A percentile compares a stretch with the other conserved stretches of the same genome.
These are phyloP conservation scores for Xerocomellus amylosporus DNA, from an alignment of 768 basidiomycete genomes.

Conservation along the genomic window DNA sequence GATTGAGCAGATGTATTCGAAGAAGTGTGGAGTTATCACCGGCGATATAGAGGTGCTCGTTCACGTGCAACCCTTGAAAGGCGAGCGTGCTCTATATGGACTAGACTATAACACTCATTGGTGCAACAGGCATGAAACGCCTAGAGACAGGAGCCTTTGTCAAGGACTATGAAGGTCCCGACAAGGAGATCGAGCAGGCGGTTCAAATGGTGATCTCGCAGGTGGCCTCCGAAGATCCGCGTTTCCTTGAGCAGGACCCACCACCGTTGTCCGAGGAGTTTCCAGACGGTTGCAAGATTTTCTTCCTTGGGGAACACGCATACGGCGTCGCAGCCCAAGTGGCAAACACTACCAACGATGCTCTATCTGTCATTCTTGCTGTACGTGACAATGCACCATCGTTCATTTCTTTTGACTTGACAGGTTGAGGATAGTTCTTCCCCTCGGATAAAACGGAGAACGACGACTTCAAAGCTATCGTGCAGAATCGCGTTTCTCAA, in stretches of 20 bases:
- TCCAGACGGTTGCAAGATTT: slow-evolving; percentile 85
- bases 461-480: slow-evolving; percentile 70
- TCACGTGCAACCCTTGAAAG: slow-evolving; percentile 90
- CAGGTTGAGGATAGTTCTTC: slow-evolving; percentile 61
- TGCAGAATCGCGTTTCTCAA: slow-evolving; percentile 45
- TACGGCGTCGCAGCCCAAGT: slow-evolving; percentile 97
- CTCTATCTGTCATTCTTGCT: slow-evolving; percentile 83
- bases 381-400: slow-evolving; percentile 40
- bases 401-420: slow-evolving; percentile 1
- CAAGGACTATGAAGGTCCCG: slow-evolving; percentile 85
- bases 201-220: slow-evolving; percentile 81
- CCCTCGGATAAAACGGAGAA: slow-evolving; percentile 80
- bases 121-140: slow-evolving; percentile 72
- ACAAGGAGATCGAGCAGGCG: slow-evolving; percentile 83
- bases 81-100: slow-evolving; percentile 37
- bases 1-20: slow-evolving; percentile 84
- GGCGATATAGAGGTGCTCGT: slow-evolving; percentile 77
- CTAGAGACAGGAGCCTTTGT: slow-evolving; percentile 87
- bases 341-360: slow-evolving; percentile 60
- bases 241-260: slow-evolving; percentile 76
- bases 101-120: background rate
- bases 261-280: slow-evolving; percentile 86
- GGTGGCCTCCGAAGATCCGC: slow-evolving; percentile 86
- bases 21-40: slow-evolving; percentile 82
- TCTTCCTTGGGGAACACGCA: slow-evolving; percentile 93